Percentiles rank a stretch among this genome's conserved stretches.
These are phyloP conservation scores for Fusarium bulbicola DNA, from an alignment of 2,329 filamentous ascomycete genomes.

Conservation along the genomic window DNA sequence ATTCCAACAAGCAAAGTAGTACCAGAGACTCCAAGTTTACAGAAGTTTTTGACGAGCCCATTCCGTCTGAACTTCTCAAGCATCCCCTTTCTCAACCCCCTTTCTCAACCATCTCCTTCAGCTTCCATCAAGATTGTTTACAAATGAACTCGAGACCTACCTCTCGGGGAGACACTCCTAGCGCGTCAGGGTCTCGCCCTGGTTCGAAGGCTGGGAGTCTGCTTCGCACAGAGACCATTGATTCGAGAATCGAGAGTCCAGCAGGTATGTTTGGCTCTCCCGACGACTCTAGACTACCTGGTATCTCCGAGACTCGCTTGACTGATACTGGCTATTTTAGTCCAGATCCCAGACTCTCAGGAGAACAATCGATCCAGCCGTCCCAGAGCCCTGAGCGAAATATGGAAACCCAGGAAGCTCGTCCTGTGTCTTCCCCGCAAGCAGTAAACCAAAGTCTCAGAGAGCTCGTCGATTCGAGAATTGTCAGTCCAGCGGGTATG, in stretches of 20 bases:
- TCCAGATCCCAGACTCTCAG: neutral
- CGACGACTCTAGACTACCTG: neutral
- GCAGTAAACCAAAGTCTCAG: neutral
- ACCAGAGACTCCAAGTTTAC: neutral
- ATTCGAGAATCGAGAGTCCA: neutral
- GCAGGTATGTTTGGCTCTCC: neutral
- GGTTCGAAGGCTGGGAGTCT: neutral
- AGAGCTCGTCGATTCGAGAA: neutral
- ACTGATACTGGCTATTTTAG: slow-evolving; percentile 1
- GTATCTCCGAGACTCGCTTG: neutral
- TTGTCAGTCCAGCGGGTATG: neutral
- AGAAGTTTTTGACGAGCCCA: neutral
- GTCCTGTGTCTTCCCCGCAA: neutral
- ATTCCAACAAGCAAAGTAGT: no score
- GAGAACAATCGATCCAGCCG: neutral
- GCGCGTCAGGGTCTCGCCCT: neutral
- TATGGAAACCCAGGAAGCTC: neutral
- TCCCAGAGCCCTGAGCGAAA: neutral
- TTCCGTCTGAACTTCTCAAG: neutral
- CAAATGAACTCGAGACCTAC: neutral
- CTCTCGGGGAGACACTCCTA: neutral
- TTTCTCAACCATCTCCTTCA: neutral
- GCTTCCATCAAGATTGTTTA: neutral
- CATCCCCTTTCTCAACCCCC: neutral
- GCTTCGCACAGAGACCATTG: neutral